Percentiles rank a stretch among this genome's conserved stretches.
These are phyloP conservation scores for Paspalum notatum DNA, from an alignment of 176 grass and related monocot species.

Conservation along the genomic window DNA sequence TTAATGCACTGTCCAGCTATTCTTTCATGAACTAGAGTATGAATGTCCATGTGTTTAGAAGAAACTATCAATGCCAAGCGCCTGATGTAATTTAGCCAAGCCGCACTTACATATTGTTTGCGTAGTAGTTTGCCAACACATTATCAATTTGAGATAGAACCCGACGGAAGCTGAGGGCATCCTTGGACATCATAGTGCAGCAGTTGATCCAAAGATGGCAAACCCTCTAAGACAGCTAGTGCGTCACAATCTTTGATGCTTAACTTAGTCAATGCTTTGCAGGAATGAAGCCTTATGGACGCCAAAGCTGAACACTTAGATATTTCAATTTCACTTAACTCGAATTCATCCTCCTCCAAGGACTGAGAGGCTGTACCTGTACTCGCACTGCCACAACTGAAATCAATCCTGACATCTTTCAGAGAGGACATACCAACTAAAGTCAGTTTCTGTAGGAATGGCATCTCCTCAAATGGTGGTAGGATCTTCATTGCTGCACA, in stretches of 20 bases:
- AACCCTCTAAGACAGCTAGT: slow-evolving; percentile 25
- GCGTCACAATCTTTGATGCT: slow-evolving; percentile 20
- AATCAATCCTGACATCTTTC: slow-evolving; percentile 25
- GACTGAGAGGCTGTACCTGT: neutral
- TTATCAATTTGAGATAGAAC: neutral
- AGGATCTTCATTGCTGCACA: slow-evolving; percentile 14
- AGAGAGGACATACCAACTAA: slow-evolving; percentile 36
- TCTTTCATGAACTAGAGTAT: neutral
- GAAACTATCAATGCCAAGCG: neutral
- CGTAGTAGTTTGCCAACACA: neutral
- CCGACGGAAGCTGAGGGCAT: slow-evolving; percentile 17
- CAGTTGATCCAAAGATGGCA: slow-evolving; percentile 21
- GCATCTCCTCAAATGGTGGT: slow-evolving; percentile 25
- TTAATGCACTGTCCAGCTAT: no score
- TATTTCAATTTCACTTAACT: slow-evolving; percentile 24
- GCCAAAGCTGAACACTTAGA: slow-evolving; percentile 11
- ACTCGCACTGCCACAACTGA: neutral
- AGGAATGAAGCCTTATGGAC: slow-evolving; percentile 21
- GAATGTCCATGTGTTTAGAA: neutral
- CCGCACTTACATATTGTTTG: neutral
- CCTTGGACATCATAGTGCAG: neutral
- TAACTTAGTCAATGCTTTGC: slow-evolving; percentile 30
- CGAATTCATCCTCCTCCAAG: slow-evolving; percentile 17
- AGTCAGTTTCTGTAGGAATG: slow-evolving; percentile 28
- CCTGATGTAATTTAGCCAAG: neutral